These are phyloP conservation scores for Alternaria triticina DNA, from an alignment of 2,329 filamentous ascomycete genomes.

Conservation along the genomic window DNA sequence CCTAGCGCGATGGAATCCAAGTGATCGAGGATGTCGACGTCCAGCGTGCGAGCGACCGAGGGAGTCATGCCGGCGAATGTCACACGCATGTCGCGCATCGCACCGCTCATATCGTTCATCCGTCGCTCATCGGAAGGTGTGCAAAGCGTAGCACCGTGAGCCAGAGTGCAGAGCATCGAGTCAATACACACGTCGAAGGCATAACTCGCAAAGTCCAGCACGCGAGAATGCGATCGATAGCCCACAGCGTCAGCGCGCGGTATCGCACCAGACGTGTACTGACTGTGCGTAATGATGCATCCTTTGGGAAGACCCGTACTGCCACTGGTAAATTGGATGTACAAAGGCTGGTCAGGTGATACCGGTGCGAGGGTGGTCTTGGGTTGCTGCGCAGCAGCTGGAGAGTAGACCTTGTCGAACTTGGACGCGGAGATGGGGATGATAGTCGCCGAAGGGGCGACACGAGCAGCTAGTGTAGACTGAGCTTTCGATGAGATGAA, in stretches of 20 bases:
- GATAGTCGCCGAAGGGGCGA: conserved; percentile 39
- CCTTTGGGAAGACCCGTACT: conserved; percentile 46
- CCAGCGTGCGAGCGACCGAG: conserved; percentile 45
- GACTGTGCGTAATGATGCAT: conserved; percentile 43
- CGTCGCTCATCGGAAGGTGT: conserved; percentile 54
- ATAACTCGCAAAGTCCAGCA: conserved; percentile 47
- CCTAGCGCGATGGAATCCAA: conserved; percentile 54
- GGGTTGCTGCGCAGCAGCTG: conserved; percentile 37
- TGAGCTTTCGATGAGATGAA: conserved; percentile 41
- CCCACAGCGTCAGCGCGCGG: conserved; percentile 41
- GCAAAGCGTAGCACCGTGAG: conserved; percentile 44
- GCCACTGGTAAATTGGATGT: conserved; percentile 48
- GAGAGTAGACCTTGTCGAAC: conserved; percentile 36
- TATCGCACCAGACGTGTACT: conserved; percentile 45
- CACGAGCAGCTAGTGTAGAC: conserved; percentile 33
- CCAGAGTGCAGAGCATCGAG: conserved; percentile 45
- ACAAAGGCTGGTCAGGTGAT: conserved; percentile 33
- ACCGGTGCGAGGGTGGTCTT: conserved; percentile 34
- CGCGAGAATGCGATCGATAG: conserved; percentile 43
- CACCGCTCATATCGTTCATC: conserved; percentile 55
- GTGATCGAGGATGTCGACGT: conserved; percentile 46
- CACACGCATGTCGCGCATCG: conserved; percentile 44
- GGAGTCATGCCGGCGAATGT: conserved; percentile 47
- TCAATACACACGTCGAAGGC: conserved; percentile 49
- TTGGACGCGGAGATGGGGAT: conserved; percentile 44